These are phyloP conservation scores for Plantago ovata DNA, from an alignment of 257 asterid genomes.

Conservation along the genomic window DNA sequence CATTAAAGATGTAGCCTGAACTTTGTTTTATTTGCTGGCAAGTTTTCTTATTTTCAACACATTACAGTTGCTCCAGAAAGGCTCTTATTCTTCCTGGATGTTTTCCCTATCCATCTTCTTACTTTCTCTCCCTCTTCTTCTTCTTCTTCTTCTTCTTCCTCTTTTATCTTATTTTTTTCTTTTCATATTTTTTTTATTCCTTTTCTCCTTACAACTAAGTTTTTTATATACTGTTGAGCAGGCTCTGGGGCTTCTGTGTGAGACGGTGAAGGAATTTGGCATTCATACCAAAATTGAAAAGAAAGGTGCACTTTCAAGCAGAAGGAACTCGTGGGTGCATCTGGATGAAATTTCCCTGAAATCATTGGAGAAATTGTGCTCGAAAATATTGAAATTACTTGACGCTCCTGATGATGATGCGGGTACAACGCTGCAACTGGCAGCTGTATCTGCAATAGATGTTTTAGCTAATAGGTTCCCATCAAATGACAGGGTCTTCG, in stretches of 20 bases:
- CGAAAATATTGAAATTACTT: slow-evolving; percentile 51
- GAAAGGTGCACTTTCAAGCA: slow-evolving; percentile 37
- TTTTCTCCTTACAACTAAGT: too few relatives aligned
- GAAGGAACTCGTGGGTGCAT: slow-evolving; percentile 58
- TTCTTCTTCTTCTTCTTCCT: too few relatives aligned
- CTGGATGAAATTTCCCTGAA: slow-evolving; percentile 44
- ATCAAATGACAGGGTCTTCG: slow-evolving; percentile 50
- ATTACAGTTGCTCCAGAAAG: too few relatives aligned
- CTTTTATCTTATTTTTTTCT: too few relatives aligned
- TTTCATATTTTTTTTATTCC: too few relatives aligned
- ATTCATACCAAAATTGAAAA: slow-evolving; percentile 37
- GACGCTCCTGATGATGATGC: slow-evolving; percentile 44
- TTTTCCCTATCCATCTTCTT: too few relatives aligned
- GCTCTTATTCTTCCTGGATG: too few relatives aligned
- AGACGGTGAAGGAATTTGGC: slow-evolving; percentile 56
- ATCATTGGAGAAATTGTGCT: slow-evolving; percentile 47
- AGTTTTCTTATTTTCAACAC: too few relatives aligned
- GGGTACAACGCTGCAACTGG: slow-evolving; percentile 52
- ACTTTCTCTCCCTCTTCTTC: too few relatives aligned
- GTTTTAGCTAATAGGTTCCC: slow-evolving; percentile 55
- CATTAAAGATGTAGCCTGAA: too few relatives aligned
- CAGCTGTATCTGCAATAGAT: slow-evolving; percentile 73
- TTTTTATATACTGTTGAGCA: slow-evolving; percentile 31
- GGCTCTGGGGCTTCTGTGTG: slow-evolving; percentile 84
- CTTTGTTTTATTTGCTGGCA: too few relatives aligned